Evolutionary conservation across 2,329 filamentous ascomycete species (phyloP).

Genomic region (Pochonia chlamydosporia): DNA sequence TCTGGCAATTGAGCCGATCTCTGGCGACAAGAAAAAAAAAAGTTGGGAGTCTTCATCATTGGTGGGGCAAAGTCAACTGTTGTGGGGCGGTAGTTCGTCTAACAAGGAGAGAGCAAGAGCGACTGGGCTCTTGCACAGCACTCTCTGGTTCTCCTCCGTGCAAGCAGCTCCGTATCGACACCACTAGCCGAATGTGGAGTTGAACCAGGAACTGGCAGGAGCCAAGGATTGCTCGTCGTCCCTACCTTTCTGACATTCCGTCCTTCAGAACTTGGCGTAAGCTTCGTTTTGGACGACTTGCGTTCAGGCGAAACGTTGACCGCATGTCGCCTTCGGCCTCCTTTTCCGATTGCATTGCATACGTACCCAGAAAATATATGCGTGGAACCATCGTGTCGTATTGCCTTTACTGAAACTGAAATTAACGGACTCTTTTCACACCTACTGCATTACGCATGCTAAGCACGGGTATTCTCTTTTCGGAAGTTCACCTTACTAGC

Average conservation of each 20-base stretch:
- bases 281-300: not conserved
- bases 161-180: too few species aligned
- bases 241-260: too few species aligned
- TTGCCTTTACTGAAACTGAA: not conserved
- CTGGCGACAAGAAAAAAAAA: not conserved
- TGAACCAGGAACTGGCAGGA: too few species aligned
- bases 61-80: not conserved
- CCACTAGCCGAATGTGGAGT: too few species aligned
- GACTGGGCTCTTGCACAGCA: too few species aligned
- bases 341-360: not conserved
- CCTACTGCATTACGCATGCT: not conserved
- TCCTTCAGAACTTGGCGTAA: not conserved
- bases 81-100: not conserved
- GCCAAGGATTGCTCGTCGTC: not conserved
- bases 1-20: not conserved
- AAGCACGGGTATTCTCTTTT: not conserved
- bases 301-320: not conserved
- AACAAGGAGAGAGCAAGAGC: not conserved
- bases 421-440: not conserved
- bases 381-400: not conserved
- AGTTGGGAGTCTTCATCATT: not conserved
- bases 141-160: too few species aligned
- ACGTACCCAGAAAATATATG: too few species aligned
- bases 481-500: too few species aligned
- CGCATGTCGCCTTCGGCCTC: not conserved